These are phyloP conservation scores for Claviceps lovelessii DNA, from an alignment of 2,329 filamentous ascomycete species.

Conservation along the genomic window DNA sequence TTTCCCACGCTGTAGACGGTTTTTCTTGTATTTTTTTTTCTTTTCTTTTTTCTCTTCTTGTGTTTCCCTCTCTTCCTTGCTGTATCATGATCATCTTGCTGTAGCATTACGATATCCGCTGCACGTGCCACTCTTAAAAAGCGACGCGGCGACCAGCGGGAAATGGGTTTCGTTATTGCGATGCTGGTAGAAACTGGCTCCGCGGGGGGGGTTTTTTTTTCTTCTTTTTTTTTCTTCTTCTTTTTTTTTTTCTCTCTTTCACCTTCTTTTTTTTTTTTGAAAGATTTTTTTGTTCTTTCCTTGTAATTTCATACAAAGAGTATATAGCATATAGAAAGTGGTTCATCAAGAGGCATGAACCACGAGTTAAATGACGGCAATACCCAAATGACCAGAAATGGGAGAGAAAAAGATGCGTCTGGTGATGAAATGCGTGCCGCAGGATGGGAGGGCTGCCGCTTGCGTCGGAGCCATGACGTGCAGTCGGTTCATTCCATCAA, in stretches of 20 bases:
- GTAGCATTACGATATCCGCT: background rate
- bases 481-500: no score
- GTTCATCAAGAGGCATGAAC: background rate
- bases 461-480: no score
- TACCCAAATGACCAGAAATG: background rate
- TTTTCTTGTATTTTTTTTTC: background rate
- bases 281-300: background rate
- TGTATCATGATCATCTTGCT: background rate
- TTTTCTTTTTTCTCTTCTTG: background rate
- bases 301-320: background rate
- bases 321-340: background rate
- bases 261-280: background rate
- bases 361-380: background rate
- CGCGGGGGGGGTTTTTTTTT: background rate
- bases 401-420: no score
- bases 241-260: background rate
- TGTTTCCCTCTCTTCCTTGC: no score
- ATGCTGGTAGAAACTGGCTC: background rate
- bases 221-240: background rate
- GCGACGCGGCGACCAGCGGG: background rate
- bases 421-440: no score
- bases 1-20: constrained; percentile 4
- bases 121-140: background rate
- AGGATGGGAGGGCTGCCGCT: no score
- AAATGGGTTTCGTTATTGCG: background rate